phyloP scores from a whole-genome alignment of 805 yeast species.

The Wickerhamiella spandovensis region DNA sequence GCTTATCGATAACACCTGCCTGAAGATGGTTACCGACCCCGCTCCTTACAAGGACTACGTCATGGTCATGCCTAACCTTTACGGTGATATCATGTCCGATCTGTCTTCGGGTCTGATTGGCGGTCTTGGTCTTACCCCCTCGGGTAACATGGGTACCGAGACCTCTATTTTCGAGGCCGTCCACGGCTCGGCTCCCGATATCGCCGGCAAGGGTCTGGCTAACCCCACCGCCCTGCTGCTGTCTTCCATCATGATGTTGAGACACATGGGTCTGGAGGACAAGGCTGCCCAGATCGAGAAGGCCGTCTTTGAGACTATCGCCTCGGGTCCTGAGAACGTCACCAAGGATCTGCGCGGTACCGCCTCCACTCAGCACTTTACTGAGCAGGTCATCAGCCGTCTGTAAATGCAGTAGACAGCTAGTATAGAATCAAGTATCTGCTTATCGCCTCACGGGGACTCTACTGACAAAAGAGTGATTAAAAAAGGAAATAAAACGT shows the following conservation, averaged over 20 bases:
- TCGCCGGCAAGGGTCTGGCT: constrained; percentile 97
- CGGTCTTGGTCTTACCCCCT: constrained; percentile 97
- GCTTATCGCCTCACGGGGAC: too few relatives aligned
- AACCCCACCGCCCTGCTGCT: constrained; percentile 96
- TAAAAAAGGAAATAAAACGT: too few relatives aligned
- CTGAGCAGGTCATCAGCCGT: constrained; percentile 77
- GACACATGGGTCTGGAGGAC: constrained; percentile 84
- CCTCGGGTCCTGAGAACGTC: constrained; percentile 91
- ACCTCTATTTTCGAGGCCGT: constrained; percentile 98
- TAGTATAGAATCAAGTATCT: too few relatives aligned
- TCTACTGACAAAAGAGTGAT: too few relatives aligned
- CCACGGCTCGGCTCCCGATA: constrained; percentile 99
- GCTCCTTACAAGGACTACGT: constrained; percentile 74
- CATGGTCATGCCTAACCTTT: constrained; percentile 97
- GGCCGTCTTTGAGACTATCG: constrained; percentile 79
- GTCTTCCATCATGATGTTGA: constrained; percentile 97
- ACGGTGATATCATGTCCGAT: constrained; percentile 98
- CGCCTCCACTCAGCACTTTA: constrained; percentile 79
- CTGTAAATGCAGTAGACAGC: constrained; percentile 29
- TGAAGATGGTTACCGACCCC: constrained; percentile 84
- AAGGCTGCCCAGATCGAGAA: constrained; percentile 76
- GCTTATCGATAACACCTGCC: constrained; percentile 89
- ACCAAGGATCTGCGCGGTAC: constrained; percentile 93
- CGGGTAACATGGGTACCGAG: constrained; percentile 98
- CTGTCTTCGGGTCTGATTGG: constrained; percentile 96